Base-by-base conservation (phyloP, 257 asterid species). In the Cinchona pubescens region DNA sequence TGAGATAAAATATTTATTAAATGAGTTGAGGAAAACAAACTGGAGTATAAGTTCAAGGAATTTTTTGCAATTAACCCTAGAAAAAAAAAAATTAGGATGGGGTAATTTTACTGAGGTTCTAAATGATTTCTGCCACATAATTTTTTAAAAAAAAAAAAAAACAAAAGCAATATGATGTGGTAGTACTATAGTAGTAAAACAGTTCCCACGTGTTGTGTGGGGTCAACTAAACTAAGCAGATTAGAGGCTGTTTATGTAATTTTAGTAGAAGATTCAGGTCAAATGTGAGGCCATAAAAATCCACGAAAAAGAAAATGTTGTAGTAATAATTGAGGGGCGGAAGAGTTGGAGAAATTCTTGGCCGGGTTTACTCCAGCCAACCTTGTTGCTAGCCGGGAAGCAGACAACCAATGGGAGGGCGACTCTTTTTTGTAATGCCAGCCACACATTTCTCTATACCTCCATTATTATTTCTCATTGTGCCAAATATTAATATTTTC, bases 351-450 rank as follows among this genome's bases (percentile, higher is more conserved):
- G 42, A 74, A 77, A 79, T 77, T 73, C 59, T 60, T 38, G 86
- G 90, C 90, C 85, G 87, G 88, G 90, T 76, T 80, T 78, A 83
- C 77, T 76, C 76, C 83, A 87, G 88, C 92, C 90, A 83, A 81
- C 78, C 76, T 72, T 82, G 88, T 71, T 85, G 88, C 89, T 81
- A 78, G 92, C 80, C 67, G 83, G 83, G 85, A 76, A 83, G 81
- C 88, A 84, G 87, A 89, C 92, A 85, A 81, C 89, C 89, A 82
- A 85, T 76, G 76, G 79, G 85, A 78, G 71, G 78, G 77, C 80
- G 65, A 82, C 85, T 78, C 37, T 71, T 7, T 38, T 70, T 59
- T 51, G 71, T 60, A 71, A 65, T 74, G 76, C 55, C 64, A 34
- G 35, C 38, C 19, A 23, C 66, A 13, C 74, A 7, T 38, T 7